These are phyloP conservation scores for Trypanosoma platydactyli DNA, from an alignment of 208 protist species.

Conservation along the genomic window DNA sequence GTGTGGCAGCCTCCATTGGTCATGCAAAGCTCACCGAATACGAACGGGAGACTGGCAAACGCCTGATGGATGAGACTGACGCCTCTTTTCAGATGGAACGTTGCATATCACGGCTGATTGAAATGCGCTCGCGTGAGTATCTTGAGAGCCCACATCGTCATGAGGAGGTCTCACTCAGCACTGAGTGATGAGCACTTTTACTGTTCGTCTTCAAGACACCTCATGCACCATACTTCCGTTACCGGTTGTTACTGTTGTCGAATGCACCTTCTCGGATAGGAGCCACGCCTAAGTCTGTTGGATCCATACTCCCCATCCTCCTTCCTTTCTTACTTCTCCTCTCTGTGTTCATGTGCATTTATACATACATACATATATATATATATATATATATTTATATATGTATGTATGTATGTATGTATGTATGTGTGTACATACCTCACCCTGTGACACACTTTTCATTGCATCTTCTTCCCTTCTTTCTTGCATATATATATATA, in stretches of 20 bases:
- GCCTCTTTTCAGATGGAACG: conserved; percentile 86
- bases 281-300: too few relatives aligned
- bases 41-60: conserved; percentile 69
- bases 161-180: conserved; percentile 45
- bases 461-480: too few relatives aligned
- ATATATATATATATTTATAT: too few relatives aligned
- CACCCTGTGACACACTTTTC: not conserved
- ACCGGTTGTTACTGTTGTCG: conserved; percentile 13
- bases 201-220: not conserved
- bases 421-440: conserved; percentile 14
- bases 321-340: too few relatives aligned
- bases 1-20: conserved; percentile 18
- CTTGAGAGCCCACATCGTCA: conserved; percentile 56
- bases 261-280: too few relatives aligned
- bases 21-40: conserved; percentile 65
- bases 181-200: conserved; percentile 4
- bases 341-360: too few relatives aligned
- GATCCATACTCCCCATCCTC: too few relatives aligned
- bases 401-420: conserved; percentile 14
- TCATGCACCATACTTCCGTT: too few relatives aligned
- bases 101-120: conserved; percentile 79
- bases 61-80: conserved; percentile 67
- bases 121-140: conserved; percentile 90
- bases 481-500: too few relatives aligned
- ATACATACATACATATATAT: too few relatives aligned